Percentiles rank a stretch among this genome's conserved stretches.
These are phyloP conservation scores for Ophiostoma himal-ulmi DNA, from an alignment of 2,329 filamentous ascomycete genomes.

Conservation along the genomic window DNA sequence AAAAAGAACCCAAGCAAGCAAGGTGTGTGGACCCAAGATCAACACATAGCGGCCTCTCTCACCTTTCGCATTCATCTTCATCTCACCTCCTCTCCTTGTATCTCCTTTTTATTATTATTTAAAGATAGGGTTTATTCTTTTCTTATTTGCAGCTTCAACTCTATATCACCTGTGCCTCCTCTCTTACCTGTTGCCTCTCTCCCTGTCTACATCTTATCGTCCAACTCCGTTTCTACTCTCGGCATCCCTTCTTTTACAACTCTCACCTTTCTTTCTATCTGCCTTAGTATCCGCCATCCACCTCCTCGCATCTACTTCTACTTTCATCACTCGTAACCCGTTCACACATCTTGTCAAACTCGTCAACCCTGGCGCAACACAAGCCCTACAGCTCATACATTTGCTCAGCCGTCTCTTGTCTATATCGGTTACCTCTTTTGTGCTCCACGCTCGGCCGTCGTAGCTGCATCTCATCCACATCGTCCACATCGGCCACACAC, in stretches of 20 bases:
- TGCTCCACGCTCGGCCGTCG: neutral
- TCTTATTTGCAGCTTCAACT: neutral
- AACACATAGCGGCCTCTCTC: neutral
- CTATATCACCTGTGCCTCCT: neutral
- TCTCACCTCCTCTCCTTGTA: neutral
- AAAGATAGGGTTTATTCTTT: too few species aligned
- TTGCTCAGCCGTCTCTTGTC: neutral
- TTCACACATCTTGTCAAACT: neutral
- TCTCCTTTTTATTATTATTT: neutral
- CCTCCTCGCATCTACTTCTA: neutral
- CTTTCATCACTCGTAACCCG: neutral
- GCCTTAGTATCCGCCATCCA: neutral
- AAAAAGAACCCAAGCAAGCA: neutral
- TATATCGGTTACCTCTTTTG: neutral
- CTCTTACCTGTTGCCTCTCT: neutral
- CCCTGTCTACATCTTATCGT: neutral
- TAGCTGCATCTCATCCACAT: neutral
- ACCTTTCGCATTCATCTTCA: neutral
- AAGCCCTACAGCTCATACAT: neutral
- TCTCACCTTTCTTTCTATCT: neutral
- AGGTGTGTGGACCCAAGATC: neutral
- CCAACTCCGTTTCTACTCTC: neutral
- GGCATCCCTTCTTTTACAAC: neutral
- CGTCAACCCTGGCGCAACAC: neutral
- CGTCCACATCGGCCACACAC: neutral